These are phyloP conservation scores for Candida arabinofermentans DNA, from an alignment of 805 yeast genomes.

Conservation along the genomic window DNA sequence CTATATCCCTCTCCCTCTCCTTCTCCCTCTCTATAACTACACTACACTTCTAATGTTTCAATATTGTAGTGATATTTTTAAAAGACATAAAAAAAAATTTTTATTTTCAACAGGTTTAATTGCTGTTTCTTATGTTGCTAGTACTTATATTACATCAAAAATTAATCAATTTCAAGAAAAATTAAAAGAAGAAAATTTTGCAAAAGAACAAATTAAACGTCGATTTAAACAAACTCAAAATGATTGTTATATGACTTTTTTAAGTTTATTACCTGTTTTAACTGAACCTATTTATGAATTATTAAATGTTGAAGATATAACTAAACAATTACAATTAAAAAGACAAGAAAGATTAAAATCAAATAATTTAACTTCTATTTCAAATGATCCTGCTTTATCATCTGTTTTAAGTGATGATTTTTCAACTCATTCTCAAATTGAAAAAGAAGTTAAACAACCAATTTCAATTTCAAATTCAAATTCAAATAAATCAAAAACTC, in stretches of 20 bases:
- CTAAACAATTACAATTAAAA: slow-evolving; percentile 63
- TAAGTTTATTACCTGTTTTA: slow-evolving; percentile 77
- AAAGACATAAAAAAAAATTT: slow-evolving; percentile 43
- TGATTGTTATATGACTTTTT: slow-evolving; percentile 80
- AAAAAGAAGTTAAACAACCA: slow-evolving; percentile 4
- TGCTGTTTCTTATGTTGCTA: slow-evolving; percentile 41
- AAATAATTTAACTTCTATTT: slow-evolving; percentile 5
- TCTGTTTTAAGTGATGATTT: slow-evolving; percentile 37
- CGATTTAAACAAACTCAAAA: slow-evolving; percentile 89
- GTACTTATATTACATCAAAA: slow-evolving; percentile 41
- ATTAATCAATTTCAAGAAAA: slow-evolving; percentile 47
- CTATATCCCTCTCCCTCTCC: too few species aligned
- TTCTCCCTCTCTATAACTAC: too few species aligned
- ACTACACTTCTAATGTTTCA: slow-evolving; percentile 28
- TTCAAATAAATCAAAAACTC: slow-evolving; percentile 49
- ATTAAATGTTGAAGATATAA: slow-evolving; percentile 69
- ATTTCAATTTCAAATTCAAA: too few species aligned
- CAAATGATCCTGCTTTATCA: slow-evolving; percentile 19
- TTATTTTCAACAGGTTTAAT: slow-evolving; percentile 40
- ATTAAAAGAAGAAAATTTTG: slow-evolving; percentile 52
- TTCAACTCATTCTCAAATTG: slow-evolving; percentile 27
- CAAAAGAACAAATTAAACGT: slow-evolving; percentile 67
- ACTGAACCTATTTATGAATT: slow-evolving; percentile 57
- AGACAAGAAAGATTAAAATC: slow-evolving; percentile 34
- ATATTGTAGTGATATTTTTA: slow-evolving; percentile 33